Evolutionary conservation across 2,329 filamentous ascomycete genomes (phyloP).

Genomic region (Myriangium duriaei): DNA sequence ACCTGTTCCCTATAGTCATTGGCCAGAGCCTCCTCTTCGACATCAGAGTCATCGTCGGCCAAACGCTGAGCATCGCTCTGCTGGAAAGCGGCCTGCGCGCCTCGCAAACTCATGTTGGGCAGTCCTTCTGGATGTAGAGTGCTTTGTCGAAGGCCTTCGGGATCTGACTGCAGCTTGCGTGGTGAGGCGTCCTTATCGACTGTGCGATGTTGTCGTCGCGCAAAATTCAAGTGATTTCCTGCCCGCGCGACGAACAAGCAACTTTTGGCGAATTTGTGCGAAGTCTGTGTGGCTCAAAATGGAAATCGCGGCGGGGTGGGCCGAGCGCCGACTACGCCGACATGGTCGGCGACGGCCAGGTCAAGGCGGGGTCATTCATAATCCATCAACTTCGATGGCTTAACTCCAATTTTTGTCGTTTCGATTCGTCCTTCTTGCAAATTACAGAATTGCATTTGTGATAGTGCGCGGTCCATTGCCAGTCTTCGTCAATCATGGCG

Average conservation of each 20-base stretch:
- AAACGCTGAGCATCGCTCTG: constrained; percentile 26
- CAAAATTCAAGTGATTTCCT: constrained; percentile 8
- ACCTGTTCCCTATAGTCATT: constrained; percentile 95
- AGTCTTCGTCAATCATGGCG: constrained; percentile 25
- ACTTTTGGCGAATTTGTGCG: constrained; percentile 6
- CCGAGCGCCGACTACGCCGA: neutral
- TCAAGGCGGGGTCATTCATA: neutral
- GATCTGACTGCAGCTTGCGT: no score
- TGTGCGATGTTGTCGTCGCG: constrained; percentile 1
- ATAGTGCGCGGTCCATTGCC: no score
- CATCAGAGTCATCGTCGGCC: constrained; percentile 58
- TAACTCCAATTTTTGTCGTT: no score
- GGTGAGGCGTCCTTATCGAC: no score
- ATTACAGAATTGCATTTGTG: no score
- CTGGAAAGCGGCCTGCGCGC: constrained; percentile 25
- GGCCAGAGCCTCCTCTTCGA: constrained; percentile 89
- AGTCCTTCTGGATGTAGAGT: constrained; percentile 2
- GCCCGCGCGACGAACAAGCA: constrained; percentile 4
- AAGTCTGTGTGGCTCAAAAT: neutral
- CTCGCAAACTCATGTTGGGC: constrained; percentile 24
- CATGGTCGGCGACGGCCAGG: no score
- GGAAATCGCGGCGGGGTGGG: neutral
- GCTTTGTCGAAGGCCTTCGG: constrained; percentile 1
- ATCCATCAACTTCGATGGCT: no score
- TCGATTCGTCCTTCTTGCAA: no score